Base-by-base conservation (phyloP, 2,329 filamentous ascomycete genomes). In the Fusarium musae region DNA sequence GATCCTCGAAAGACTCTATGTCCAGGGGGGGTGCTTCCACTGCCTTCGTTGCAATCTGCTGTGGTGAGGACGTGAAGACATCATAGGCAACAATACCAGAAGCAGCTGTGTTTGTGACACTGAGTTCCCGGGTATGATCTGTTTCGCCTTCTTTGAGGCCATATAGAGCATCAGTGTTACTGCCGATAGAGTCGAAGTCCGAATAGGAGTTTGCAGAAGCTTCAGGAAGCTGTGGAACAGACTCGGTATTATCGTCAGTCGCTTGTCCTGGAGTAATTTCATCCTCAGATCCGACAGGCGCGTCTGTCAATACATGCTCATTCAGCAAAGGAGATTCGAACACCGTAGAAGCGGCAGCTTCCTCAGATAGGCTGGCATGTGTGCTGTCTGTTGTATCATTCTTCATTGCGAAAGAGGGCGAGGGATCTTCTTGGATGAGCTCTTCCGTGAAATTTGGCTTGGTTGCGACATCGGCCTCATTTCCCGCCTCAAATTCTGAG, bases 331-430 rank as follows among this genome's bases (percentile, higher is more conserved):
- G 39, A 53, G 59, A 37, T 17, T 65, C 59, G 23, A 16, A 30
- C n/a, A 30, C 46, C 13, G 39, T 56, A 19, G 49, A 26, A 37
- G 23, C 19, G 34, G 59, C 34, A n/a, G 40, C 37, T 49, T 72
- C 54, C 43, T 57, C 43, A 26, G 36, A 23, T n/a, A 43, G 11
- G 46, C 61, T 67, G 32, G 39, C 39, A 49, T 59, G 60, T n/a
- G n/a, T 39, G 30, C 56, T 72, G 26, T 32, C 50, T 62, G 66
- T 65, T 50, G 64, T 66, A n/a, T 71, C 30, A n/a, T 42, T n/a
- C 32, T 74, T 63, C 36, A 78, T 75, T 59, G 64, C 71, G 43
- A 63, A 52, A 32, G 58, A 44, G 54, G 47, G 34, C 9, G 44
- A 37, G 15, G 36, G 43, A 11, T 70, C 58, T 39, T 68, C 56